Evolutionary conservation across 805 yeast genomes (phyloP).

Genomic region (Tetrapisispora namnaoensis): DNA sequence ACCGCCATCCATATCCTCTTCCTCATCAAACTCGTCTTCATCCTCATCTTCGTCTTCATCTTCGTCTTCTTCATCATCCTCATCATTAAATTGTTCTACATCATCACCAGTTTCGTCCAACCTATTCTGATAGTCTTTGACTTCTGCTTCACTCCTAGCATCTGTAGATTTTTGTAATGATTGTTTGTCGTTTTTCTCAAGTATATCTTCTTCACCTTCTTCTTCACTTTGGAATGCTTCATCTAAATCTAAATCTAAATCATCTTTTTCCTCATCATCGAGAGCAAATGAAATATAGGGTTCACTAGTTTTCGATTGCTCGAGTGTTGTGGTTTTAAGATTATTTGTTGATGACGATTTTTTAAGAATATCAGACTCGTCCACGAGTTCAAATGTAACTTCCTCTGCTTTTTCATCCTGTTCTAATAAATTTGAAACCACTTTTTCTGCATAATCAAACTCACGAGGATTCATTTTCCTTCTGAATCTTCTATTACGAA

Average conservation of each 20-base stretch:
- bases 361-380: slow-evolving; percentile 34
- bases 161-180: not conserved
- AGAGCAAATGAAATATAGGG: slow-evolving; percentile 4
- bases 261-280: slow-evolving; percentile 29
- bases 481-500: slow-evolving; percentile 59
- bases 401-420: slow-evolving; percentile 81
- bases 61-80: slow-evolving; percentile 27
- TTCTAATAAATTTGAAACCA: slow-evolving; percentile 65
- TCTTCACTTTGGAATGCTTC: slow-evolving; percentile 40
- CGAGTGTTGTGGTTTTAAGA: not conserved
- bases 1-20: slow-evolving; percentile 36
- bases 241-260: slow-evolving; percentile 48
- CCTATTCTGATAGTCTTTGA: not conserved
- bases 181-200: slow-evolving; percentile 3
- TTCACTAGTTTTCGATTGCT: not conserved
- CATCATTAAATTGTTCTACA: slow-evolving; percentile 28
- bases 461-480: slow-evolving; percentile 59
- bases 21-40: slow-evolving; percentile 41
- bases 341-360: slow-evolving; percentile 16
- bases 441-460: slow-evolving; percentile 66
- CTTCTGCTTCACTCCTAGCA: not conserved
- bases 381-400: slow-evolving; percentile 64
- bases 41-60: slow-evolving; percentile 32
- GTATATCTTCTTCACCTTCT: slow-evolving; percentile 22
- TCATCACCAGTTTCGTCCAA: slow-evolving; percentile 30